phyloP scores from a whole-genome alignment of 2,329 filamentous ascomycete genomes.

The Alternaria arborescens region DNA sequence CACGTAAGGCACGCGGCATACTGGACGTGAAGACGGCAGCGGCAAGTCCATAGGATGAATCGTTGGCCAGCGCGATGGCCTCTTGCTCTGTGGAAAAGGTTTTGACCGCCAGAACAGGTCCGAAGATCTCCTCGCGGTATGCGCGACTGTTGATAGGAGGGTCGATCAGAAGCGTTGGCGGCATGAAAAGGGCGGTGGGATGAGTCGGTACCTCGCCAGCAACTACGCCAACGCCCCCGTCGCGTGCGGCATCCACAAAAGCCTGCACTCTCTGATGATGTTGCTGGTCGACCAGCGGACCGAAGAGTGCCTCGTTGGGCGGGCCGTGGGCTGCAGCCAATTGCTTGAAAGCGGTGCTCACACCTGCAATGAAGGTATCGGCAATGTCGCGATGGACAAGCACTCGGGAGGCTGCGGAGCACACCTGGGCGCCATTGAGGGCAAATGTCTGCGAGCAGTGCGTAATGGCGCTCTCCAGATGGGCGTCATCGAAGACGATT shows the following conservation, averaged over 20 bases:
- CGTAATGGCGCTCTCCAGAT: conserved; percentile 55
- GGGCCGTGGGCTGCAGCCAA: conserved; percentile 4
- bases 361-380: conserved; percentile 1
- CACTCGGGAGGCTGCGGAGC: conserved; percentile 4
- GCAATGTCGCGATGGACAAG: conserved; percentile 1
- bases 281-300: conserved; percentile 4
- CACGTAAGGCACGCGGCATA: conserved; percentile 24
- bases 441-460: conserved; percentile 5
- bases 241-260: conserved; percentile 5
- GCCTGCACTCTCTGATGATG: conserved; percentile 1
- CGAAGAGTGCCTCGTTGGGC: background rate
- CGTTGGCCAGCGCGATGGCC: conserved; percentile 43
- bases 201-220: conserved; percentile 8
- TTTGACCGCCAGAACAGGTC: conserved; percentile 39
- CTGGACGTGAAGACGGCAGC: conserved; percentile 20
- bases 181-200: conserved; percentile 5
- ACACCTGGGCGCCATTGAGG: conserved; percentile 8
- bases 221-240: conserved; percentile 25
- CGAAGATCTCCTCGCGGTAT: conserved; percentile 42
- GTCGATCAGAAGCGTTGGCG: conserved; percentile 6
- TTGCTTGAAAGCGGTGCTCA: background rate
- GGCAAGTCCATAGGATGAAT: conserved; percentile 40
- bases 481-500: conserved; percentile 59
- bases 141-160: conserved; percentile 1
- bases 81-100: conserved; percentile 48